A percentile compares a stretch with the other conserved stretches of the same genome.
Evolutionary conservation across 2,329 filamentous ascomycete genomes (phyloP).

Genomic region (Pestalotiopsis sp.): DNA sequence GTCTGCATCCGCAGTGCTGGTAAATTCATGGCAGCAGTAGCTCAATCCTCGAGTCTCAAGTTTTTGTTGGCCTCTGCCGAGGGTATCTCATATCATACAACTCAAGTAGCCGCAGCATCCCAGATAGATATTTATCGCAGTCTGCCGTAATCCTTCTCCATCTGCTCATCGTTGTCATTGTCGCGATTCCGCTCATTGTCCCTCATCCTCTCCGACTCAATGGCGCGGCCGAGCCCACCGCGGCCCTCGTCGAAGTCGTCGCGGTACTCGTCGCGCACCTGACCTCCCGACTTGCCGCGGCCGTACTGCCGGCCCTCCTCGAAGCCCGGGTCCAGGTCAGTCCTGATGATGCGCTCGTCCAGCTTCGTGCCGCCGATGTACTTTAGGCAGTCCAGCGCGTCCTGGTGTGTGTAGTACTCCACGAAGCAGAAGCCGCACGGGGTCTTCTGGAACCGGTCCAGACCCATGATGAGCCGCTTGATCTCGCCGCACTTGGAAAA

Average conservation of each 20-base stretch:
- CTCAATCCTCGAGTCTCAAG: background rate
- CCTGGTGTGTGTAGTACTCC: conserved; percentile 97
- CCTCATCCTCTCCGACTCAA: conserved; percentile 51
- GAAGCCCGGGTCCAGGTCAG: conserved; percentile 94
- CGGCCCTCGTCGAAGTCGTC: conserved; percentile 96
- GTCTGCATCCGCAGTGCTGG: background rate
- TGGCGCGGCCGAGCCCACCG: conserved; percentile 82
- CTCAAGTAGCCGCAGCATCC: background rate
- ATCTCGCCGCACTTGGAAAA: conserved; percentile 97
- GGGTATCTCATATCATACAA: conserved; percentile 14
- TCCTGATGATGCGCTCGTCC: conserved; percentile 94
- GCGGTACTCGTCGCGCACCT: conserved; percentile 96
- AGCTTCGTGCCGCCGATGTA: conserved; percentile 98
- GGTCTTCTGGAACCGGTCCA: conserved; percentile 96
- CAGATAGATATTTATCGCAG: conserved; percentile 42
- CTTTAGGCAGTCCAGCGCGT: conserved; percentile 97
- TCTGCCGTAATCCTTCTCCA: conserved; percentile 61
- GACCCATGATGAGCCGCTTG: conserved; percentile 95
- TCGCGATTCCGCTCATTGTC: conserved; percentile 44
- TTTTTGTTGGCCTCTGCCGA: background rate
- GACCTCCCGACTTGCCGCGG: conserved; percentile 90
- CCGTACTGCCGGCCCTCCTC: conserved; percentile 96
- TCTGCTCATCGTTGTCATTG: conserved; percentile 35
- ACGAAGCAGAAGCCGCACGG: conserved; percentile 99
- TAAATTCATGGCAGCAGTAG: background rate